A percentile compares a stretch with the other conserved stretches of the same genome.
Evolutionary conservation across 805 yeast species (phyloP).

Genomic region (Nakazawaea sp.): DNA sequence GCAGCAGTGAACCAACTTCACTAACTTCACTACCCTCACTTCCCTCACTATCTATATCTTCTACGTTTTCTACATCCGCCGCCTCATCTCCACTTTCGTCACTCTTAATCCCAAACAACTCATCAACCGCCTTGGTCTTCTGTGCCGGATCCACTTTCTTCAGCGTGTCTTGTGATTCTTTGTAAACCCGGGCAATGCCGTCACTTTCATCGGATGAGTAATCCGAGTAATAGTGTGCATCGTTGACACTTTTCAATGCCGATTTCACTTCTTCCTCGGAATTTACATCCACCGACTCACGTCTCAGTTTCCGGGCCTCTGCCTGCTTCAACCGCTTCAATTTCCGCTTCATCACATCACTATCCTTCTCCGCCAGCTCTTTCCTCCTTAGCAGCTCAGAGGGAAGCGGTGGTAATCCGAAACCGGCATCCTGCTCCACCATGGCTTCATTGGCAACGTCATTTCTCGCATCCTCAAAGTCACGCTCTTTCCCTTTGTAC

Average conservation of each 20-base stretch:
- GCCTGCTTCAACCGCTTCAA: slow-evolving; percentile 5
- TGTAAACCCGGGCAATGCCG: slow-evolving; percentile 12
- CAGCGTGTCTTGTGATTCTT: slow-evolving; percentile 8
- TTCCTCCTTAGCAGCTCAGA: slow-evolving; percentile 14
- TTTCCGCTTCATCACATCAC: slow-evolving; percentile 18
- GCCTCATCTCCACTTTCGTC: slow-evolving; percentile 1
- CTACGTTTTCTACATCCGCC: neutral
- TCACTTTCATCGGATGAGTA: slow-evolving; percentile 23
- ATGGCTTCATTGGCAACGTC: slow-evolving; percentile 56
- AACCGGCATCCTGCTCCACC: slow-evolving; percentile 21
- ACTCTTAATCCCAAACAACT: slow-evolving; percentile 6
- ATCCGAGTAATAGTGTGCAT: slow-evolving; percentile 36
- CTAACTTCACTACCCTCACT: no score
- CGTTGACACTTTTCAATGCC: slow-evolving; percentile 24
- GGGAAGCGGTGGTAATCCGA: slow-evolving; percentile 24
- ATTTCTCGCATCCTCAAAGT: slow-evolving; percentile 68
- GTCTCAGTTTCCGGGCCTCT: neutral
- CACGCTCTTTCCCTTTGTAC: slow-evolving; percentile 67
- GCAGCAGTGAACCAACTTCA: no score
- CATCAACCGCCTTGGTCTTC: slow-evolving; percentile 2
- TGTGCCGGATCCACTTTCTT: neutral
- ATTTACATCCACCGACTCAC: neutral
- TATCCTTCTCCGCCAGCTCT: neutral
- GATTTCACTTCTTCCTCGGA: slow-evolving; percentile 14
- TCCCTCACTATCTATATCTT: neutral